Evolutionary conservation across 192 early-diverging fungal species (phyloP), one percentile per base, ranked within the genome.

Genomic region (Mortierella claussenii): DNA sequence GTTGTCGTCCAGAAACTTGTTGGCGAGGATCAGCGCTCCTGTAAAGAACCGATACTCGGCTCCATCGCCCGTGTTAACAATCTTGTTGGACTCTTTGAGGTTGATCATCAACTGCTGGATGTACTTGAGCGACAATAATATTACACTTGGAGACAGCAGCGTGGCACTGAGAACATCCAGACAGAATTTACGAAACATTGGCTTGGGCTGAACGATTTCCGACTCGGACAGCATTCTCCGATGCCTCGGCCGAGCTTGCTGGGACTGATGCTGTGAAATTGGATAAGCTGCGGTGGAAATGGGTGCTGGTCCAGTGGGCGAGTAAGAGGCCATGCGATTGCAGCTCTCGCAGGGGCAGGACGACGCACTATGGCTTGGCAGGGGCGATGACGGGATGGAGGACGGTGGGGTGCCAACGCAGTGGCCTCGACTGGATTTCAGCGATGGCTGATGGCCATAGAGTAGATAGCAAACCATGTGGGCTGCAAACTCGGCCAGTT

Each of bases 1-100:
- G 81, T 95, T 94, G 79, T 96, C 95, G 46, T 93, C 88, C n/a
- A 92, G 81, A 45, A 87, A 88, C 59, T 96, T 96, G 86, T 92
- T 94, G 33, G 91, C 89, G 18, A 87, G 55, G 59, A 87, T 85
- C 34, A 87, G 28, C 7, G 86, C 83, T 23, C 84, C 83, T 1
- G 82, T 85, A 50, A 87, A 87, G 34, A 85, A 58, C 55, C 83
- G 56, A 37, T 85, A 87, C 59, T 87, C 86, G 1, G 86, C 82
- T 12, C 86, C 86, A 27, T 87, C 80, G 0, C 82, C 85, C 9
- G 83, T 76, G 58, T 76, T 76, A 37, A 76, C 73, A 33, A 76
- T 62, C 80, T 74, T 83, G 75, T 59, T 71, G 9, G 60, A 73
- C 9, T 60, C 57, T 60, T 73, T 62, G 40, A 66, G 65, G 37